phyloP scores from a whole-genome alignment of 768 basidiomycete species.

The Pleurotus tuoliensis region DNA sequence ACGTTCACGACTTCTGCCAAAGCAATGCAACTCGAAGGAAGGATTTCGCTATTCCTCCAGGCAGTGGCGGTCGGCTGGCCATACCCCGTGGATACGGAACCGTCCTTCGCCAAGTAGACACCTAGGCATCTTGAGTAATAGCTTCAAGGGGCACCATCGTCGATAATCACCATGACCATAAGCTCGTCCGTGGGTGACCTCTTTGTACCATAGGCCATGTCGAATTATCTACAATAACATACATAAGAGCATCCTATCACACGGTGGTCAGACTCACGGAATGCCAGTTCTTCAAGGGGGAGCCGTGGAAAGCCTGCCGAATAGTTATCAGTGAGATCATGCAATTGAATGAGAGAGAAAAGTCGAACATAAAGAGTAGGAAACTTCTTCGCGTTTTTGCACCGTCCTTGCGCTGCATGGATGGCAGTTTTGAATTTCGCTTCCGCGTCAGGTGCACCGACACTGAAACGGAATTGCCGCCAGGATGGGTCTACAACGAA shows the following conservation, averaged over 20 bases:
- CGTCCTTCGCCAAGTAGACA: constrained; percentile 67
- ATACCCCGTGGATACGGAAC: constrained; percentile 36
- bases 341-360: background rate
- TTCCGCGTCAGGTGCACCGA: constrained; percentile 70
- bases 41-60: constrained; percentile 52
- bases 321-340: background rate
- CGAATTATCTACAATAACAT: constrained; percentile 53
- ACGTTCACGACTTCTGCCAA: constrained; percentile 66
- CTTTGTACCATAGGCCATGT: constrained; percentile 65
- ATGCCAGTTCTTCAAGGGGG: constrained; percentile 65
- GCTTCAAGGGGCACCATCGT: background rate
- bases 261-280: constrained; percentile 36
- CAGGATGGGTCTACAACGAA: constrained; percentile 36
- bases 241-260: background rate
- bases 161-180: constrained; percentile 52
- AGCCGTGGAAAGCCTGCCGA: constrained; percentile 64
- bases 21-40: constrained; percentile 48
- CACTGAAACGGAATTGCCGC: constrained; percentile 67
- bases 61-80: constrained; percentile 29
- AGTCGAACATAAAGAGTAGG: constrained; percentile 42
- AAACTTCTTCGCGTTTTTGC: constrained; percentile 39
- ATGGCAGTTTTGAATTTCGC: constrained; percentile 54
- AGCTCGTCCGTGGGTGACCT: constrained; percentile 52
- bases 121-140: constrained; percentile 33
- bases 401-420: constrained; percentile 28